Evolutionary conservation across 2,329 filamentous ascomycete genomes (phyloP).

Genomic region (Pestalotiopsis sp.): DNA sequence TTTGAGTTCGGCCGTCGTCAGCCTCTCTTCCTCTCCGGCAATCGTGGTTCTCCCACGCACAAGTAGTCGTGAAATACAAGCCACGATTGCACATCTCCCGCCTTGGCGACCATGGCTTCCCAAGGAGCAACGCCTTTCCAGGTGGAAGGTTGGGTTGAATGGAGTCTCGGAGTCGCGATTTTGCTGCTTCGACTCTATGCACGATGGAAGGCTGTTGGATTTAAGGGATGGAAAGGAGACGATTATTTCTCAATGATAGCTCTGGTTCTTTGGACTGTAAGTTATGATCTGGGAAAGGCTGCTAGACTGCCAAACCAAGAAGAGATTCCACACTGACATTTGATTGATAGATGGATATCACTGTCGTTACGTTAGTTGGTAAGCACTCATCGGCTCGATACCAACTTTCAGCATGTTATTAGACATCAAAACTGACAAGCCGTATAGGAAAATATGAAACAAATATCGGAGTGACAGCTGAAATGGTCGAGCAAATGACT

Average conservation of each 20-base stretch:
- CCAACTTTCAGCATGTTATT: background rate
- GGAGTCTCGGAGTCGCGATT: constrained; percentile 39
- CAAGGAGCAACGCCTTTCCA: constrained; percentile 41
- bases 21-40: background rate
- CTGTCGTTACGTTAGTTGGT: background rate
- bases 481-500: constrained; percentile 32
- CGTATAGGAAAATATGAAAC: constrained; percentile 38
- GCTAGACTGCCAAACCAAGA: background rate
- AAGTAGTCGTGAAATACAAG: background rate
- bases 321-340: background rate
- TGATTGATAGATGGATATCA: background rate
- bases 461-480: constrained; percentile 37
- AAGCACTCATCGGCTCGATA: background rate
- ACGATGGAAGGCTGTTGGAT: constrained; percentile 39
- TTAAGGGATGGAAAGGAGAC: constrained; percentile 43
- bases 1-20: background rate
- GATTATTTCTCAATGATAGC: constrained; percentile 42
- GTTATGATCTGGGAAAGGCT: constrained; percentile 12
- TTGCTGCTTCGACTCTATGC: constrained; percentile 41
- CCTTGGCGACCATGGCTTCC: constrained; percentile 15
- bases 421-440: background rate
- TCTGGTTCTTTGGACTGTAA: constrained; percentile 41
- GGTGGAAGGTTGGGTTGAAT: constrained; percentile 46
- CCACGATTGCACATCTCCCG: constrained; percentile 7
- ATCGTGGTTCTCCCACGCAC: background rate